These are phyloP conservation scores for Cyclocybe aegerita DNA, from an alignment of 768 basidiomycete species.

Conservation along the genomic window DNA sequence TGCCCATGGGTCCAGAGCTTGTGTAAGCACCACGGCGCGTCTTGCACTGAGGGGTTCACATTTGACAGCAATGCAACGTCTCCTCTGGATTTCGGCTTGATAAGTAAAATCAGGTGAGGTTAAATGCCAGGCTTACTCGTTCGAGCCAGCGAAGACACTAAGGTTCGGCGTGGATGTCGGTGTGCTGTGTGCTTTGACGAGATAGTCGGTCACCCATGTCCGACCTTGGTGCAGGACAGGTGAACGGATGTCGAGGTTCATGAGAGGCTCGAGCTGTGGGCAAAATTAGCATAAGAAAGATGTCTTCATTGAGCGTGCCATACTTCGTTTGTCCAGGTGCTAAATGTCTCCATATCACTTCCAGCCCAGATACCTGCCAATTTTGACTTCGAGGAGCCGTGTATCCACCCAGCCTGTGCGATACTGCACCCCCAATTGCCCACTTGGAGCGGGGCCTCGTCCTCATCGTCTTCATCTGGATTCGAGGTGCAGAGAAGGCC, in stretches of 20 bases:
- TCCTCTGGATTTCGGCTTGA: constrained; percentile 38
- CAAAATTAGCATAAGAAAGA: background rate
- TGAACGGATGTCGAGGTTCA: constrained; percentile 60
- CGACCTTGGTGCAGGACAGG: constrained; percentile 56
- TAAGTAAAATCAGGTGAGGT: background rate
- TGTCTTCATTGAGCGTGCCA: constrained; percentile 4
- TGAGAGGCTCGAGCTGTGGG: constrained; percentile 56
- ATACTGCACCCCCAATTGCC: constrained; percentile 87
- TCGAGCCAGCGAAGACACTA: constrained; percentile 68
- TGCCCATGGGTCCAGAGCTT: constrained; percentile 58
- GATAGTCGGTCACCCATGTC: constrained; percentile 80
- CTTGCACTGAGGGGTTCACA: constrained; percentile 32
- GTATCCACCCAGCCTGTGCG: constrained; percentile 73
- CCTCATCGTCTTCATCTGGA: constrained; percentile 77
- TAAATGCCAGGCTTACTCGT: constrained; percentile 49
- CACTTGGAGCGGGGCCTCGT: constrained; percentile 78
- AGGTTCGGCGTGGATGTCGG: constrained; percentile 34
- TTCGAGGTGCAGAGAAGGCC: constrained; percentile 77
- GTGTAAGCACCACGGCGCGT: constrained; percentile 47
- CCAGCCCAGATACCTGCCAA: constrained; percentile 67
- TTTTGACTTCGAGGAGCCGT: constrained; percentile 15
- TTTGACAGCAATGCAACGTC: constrained; percentile 57
- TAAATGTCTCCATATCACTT: constrained; percentile 95
- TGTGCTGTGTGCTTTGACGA: constrained; percentile 52
- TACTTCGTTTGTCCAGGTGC: constrained; percentile 78